Conservation (phyloP, 108 stramenopile genomes). For the Pseudonitzschia multiseries region DNA sequence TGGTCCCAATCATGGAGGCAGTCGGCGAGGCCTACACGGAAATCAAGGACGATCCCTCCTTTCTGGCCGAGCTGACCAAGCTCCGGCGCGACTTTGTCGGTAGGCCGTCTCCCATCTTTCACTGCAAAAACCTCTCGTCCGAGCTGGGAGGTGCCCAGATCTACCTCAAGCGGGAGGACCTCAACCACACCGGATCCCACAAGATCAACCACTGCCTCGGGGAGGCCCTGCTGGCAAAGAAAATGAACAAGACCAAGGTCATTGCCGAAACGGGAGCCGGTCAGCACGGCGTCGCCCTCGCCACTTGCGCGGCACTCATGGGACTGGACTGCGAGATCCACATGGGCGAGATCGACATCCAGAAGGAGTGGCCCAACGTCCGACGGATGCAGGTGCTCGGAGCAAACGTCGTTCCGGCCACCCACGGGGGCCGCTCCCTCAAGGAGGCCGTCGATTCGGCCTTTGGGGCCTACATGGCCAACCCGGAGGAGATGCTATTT, state of each 20-base stretch:
- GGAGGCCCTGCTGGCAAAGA: conserved; percentile 92
- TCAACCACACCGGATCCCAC: conserved; percentile 98
- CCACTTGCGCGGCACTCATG: conserved; percentile 91
- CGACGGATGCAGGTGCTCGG: conserved; percentile 97
- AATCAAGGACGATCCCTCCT: conserved; percentile 88
- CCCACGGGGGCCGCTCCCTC: conserved; percentile 83
- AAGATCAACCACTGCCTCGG: conserved; percentile 98
- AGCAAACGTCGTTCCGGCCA: conserved; percentile 91
- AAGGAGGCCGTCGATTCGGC: conserved; percentile 99
- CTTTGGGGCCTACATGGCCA: conserved; percentile 97
- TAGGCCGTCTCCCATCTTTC: conserved; percentile 92
- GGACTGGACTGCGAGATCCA: conserved; percentile 94
- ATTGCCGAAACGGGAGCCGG: conserved; percentile 98
- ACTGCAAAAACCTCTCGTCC: conserved; percentile 85
- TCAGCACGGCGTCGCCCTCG: conserved; percentile 97
- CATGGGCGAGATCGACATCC: conserved; percentile 96
- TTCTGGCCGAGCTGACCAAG: conserved; percentile 86
- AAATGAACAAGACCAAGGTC: conserved; percentile 92
- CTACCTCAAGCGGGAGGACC: conserved; percentile 95
- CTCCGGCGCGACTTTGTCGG: conserved; percentile 93
- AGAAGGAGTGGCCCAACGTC: conserved; percentile 90
- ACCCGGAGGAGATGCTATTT: conserved; percentile 92
- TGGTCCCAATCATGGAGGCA: conserved; percentile 89
- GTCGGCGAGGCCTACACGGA: conserved; percentile 83
- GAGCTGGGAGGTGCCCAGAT: conserved; percentile 89